Evolutionary conservation across 2,329 filamentous ascomycete species (phyloP), one percentile per base, ranked within the genome.

Genomic region (Alternaria ventricosa): DNA sequence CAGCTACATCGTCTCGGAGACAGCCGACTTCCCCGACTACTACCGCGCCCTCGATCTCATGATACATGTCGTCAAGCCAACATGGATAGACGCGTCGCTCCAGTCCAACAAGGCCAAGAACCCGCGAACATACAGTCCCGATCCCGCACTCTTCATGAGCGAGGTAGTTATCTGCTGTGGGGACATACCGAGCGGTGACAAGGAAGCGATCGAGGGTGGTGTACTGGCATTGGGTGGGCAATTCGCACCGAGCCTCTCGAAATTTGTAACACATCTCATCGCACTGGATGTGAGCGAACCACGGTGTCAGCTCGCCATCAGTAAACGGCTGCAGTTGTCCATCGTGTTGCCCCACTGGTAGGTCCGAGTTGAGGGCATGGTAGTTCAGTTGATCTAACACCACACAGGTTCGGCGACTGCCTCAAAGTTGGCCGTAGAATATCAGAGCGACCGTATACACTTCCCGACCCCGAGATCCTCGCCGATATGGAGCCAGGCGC

Each of bases 271-370:
- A 3, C 96, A 99, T 79, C 87, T 99, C 58, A 95, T 97, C 64
- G 92, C 95, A 6, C 83, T 97, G 64, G 89, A 88, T 6, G 85
- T 91, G 78, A 90, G 94, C 33, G 88, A 94, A 60, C 87, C 89
- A 3, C 93, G 94, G 77, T 92, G 90, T 65, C 76, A 86, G 64
- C 77, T 88, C 57, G 91, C 90, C 1, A 68, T 84, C 46, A 82
- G 86, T 9, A 96, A 90, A 79, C 87, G 86, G 3, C 84, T 92
- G 57, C 89, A 88, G 58, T 89, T 89, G 79, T 94, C 93, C 80
- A 91, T 97, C 63, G 92, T 99, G 18, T 84, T 99, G 56, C 96
- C 96, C 41, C 96, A 98, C 77, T 98, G 96, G 93, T 94, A 82
- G 74, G 84, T 67, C 8, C 13, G 43, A 28, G 28, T 41, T 36